Evolutionary conservation across 2,329 filamentous ascomycete species (phyloP).

Genomic region (Pseudogymnoascus sp.): DNA sequence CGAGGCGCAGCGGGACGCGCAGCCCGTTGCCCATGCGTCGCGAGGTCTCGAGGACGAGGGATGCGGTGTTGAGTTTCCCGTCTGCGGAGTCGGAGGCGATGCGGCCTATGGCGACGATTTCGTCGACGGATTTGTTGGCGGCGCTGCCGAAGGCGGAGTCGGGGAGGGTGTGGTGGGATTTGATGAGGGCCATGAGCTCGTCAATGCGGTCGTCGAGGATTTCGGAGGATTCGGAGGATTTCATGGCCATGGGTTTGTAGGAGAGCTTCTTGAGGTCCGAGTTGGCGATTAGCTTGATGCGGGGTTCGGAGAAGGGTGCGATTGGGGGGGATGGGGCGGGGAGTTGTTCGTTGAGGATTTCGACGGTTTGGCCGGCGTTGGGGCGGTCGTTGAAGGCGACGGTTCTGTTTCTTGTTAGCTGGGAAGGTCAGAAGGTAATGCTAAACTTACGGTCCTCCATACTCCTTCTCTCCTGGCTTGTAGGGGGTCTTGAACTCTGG

Average conservation of each 20-base stretch:
- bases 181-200: slow-evolving; percentile 69
- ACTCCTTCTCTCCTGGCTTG: slow-evolving; percentile 19
- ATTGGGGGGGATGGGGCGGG: slow-evolving; percentile 60
- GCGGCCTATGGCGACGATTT: slow-evolving; percentile 83
- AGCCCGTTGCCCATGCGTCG: slow-evolving; percentile 75
- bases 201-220: slow-evolving; percentile 94
- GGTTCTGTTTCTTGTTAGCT: slow-evolving; percentile 32
- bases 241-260: slow-evolving; percentile 94
- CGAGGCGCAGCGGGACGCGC: slow-evolving; percentile 72
- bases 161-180: slow-evolving; percentile 68
- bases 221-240: slow-evolving; percentile 84
- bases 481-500: slow-evolving; percentile 38
- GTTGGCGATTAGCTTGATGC: slow-evolving; percentile 77
- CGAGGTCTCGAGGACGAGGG: slow-evolving; percentile 82
- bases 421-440: neutral
- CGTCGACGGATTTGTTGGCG: slow-evolving; percentile 73
- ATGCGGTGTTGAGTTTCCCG: slow-evolving; percentile 78
- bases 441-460: slow-evolving; percentile 20
- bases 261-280: slow-evolving; percentile 85
- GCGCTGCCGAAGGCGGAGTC: slow-evolving; percentile 82
- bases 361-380: slow-evolving; percentile 74
- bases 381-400: slow-evolving; percentile 67
- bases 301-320: slow-evolving; percentile 64
- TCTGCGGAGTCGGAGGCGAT: slow-evolving; percentile 85
- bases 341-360: slow-evolving; percentile 75